Evolutionary conservation across 2,329 filamentous ascomycete species (phyloP), one percentile per base, ranked within the genome.

Genomic region (Penicillium sp.): DNA sequence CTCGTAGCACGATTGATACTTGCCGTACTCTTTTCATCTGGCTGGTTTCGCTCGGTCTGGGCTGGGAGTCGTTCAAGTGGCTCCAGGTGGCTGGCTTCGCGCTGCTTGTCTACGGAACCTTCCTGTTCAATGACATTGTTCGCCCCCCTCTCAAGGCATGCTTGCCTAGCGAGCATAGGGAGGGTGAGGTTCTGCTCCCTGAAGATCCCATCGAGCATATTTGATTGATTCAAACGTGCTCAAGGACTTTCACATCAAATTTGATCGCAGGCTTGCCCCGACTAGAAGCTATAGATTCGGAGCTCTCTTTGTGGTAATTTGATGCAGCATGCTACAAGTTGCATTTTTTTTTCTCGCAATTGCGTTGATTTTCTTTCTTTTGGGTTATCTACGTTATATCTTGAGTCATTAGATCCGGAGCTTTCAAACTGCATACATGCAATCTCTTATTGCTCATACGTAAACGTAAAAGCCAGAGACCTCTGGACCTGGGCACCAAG

Each of bases 1-100:
- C 93, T 1, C 86, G 94, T 57, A 96, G 91, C 31, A 97, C 93
- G 31, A 97, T 99, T 66, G 94, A 99, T 73, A 99, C 94, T 1
- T 97, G 92, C 80, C 87, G 93, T 39, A 99, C 94, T 0, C 83
- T 99, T 1, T 97, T 99, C 77, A 97, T 99, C 75, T 99, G 94
- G 94, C 83, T 99, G 27, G 90, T 96, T 13, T 96, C 91, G 16
- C 83, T 99, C 4, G 90, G 89, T 4, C 83, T 99, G 2, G 92
- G 92, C 56, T 99, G 94, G 94, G 94, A 99, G 77, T 87, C 85
- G 0, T 97, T 99, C 83, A 97, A 97, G 77, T 95, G 90, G 88
- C 83, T 99, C 6, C 94, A 99, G 75, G 90, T 99, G 13, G 72
- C 85, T 3, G 94, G 94, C 1, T 99, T 99, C 65, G 89, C 78